Base-by-base conservation (phyloP, 108 stramenopile species). In the Cyclotella sp. region DNA sequence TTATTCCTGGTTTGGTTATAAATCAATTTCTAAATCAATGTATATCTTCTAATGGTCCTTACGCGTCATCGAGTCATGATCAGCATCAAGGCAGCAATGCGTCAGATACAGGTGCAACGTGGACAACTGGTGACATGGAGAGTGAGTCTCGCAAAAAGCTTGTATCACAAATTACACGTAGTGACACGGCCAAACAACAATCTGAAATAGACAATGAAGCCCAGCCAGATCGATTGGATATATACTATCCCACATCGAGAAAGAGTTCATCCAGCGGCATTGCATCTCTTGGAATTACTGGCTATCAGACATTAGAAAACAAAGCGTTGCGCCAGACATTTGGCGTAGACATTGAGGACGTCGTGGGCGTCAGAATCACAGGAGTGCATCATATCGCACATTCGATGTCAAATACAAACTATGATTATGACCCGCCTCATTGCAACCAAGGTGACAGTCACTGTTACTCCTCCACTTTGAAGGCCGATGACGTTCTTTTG, bases 1-100 rank as follows among this genome's bases (percentile, higher is more conserved):
- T 84, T 28, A 82, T 87, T 43, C 86, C 86, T 27, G 68, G 62
- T 8, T 40, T 76, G 54, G 82, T 85, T 53, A 70, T 87, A 12
- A 43, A 62, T 61, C 81, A 83, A n/a, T 85, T 87, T 28, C 16
- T 77, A 0, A 10, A 18, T 24, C 47, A 21, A 18, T 70, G 57
- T 16, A 29, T 59, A 60, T 16, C 68, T 39, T n/a, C 15, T 12
- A 30, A 0, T 41, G 0, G 19, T 16, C 28, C 3, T 9, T 10
- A 3, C 26, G 27, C 34, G 0, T 12, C 18, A 34, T 27, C 49
- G n/a, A 27, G 11, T 11, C 11, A 46, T 18, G 64, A 65, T 18
- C 3, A 22, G 19, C 9, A 45, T 34, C 18, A 24, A 3, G 9
- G 24, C 10, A 22, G 43, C 45, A 46, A 3, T 19, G 49, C 68